Base-by-base conservation (phyloP, 345 rosid species). In the Luvunga scandens region DNA sequence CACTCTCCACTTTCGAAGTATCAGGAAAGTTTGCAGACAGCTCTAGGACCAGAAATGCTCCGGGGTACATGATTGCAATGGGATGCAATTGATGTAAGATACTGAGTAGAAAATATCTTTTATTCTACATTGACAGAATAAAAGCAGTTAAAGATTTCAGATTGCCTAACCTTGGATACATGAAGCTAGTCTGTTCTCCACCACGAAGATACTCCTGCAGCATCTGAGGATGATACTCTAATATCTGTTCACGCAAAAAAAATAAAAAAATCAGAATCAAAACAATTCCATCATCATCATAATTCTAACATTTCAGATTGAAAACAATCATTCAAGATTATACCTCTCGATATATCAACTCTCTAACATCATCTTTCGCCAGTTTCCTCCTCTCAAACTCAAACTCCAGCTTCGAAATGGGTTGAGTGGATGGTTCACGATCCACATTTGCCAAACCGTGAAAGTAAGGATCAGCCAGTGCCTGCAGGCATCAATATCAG, bases 161-260 rank as follows among this genome's bases (percentile, higher is more conserved):
- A 66, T 7, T 45, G 62, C 28, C 88, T 61, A 65, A 88, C 99
- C 99, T 96, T 66, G 98, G 99, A 82, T 91, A 96, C 99, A 96
- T 87, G 86, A 96, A 96, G 88, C 98, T 94, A 63, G 94, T 92
- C 79, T 96, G 97, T 12, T 92, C 97, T 75, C 99, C 98, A 68
- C 99, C 99, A 42, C 85, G 90, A 80, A 92, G 91, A 89, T 96
- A 89, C 81, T 93, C 99, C 81, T 92, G 91, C 73, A 95, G 88
- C 99, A 95, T 93, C 80, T 92, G 96, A 39, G 99, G 99, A 88
- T 95, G 99, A 84, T 95, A 95, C 82, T 95, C 99, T 78, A 95
- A 79, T 82, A 93, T 95, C 98, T 95, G 90, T 79, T 72, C 62
- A 72, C 64, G 82, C 63, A 72, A 71, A 85, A 38, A 33, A 60